Evolutionary conservation across 163 green algal species (phyloP).

Genomic region (Scenedesmus sp.): DNA sequence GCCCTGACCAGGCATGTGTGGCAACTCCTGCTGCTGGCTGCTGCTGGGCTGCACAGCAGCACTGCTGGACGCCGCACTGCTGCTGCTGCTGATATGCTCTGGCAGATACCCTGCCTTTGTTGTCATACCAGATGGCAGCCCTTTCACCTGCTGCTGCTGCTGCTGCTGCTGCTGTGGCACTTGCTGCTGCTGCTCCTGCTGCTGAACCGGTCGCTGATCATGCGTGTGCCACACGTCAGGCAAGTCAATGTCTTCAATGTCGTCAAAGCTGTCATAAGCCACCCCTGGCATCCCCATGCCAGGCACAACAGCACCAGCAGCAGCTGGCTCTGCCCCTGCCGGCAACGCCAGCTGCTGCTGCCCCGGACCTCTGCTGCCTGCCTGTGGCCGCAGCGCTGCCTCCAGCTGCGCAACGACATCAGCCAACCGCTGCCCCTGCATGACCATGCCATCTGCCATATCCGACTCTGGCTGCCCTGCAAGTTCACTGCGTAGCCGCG

Average conservation of each 20-base stretch:
- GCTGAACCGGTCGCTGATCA: background rate
- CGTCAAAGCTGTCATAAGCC: background rate
- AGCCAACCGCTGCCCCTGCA: constrained; percentile 64
- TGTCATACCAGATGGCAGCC: background rate
- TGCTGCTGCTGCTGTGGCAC: background rate
- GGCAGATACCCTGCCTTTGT: background rate
- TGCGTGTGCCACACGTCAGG: background rate
- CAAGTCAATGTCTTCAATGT: background rate
- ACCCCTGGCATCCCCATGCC: background rate
- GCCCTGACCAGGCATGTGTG: constrained; percentile 3
- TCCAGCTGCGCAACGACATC: constrained; percentile 68
- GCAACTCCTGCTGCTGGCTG: constrained; percentile 24
- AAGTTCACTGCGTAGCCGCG: constrained; percentile 51
- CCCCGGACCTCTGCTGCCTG: background rate
- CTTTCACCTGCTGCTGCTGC: background rate
- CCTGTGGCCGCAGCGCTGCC: constrained; percentile 56
- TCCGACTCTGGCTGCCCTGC: constrained; percentile 60
- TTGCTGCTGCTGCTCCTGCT: background rate
- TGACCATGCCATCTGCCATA: constrained; percentile 64
- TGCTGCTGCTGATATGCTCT: constrained; percentile 8
- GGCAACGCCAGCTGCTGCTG: constrained; percentile 22
- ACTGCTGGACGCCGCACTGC: background rate
- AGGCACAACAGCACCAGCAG: background rate
- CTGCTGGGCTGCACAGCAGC: background rate
- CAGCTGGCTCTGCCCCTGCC: background rate